Evolutionary conservation across 768 basidiomycete species (phyloP).

Genomic region (Cubamyces lactineus): DNA sequence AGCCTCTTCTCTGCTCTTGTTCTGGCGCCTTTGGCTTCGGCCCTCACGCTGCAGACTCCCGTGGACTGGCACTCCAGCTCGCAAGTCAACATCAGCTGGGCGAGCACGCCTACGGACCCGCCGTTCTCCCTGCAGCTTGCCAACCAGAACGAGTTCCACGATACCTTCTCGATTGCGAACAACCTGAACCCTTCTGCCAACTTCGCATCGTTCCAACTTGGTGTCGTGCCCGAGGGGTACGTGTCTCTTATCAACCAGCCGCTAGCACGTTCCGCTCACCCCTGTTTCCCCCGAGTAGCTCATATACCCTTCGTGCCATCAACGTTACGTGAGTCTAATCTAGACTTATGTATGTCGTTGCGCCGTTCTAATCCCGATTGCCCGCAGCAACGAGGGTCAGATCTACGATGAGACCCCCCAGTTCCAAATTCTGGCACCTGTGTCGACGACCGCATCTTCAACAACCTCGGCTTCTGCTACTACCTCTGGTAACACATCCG

Average conservation of each 20-base stretch:
- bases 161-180: constrained; percentile 57
- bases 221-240: constrained; percentile 52
- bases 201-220: constrained; percentile 44
- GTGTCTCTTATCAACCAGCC: constrained; percentile 26
- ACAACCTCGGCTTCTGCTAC: constrained; percentile 26
- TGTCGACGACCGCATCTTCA: constrained; percentile 22
- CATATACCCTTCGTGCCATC: constrained; percentile 54
- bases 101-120: constrained; percentile 46
- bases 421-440: constrained; percentile 46
- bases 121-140: constrained; percentile 47
- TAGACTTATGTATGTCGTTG: neutral
- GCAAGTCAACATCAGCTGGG: constrained; percentile 51
- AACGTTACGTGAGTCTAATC: constrained; percentile 40
- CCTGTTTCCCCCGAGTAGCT: constrained; percentile 16
- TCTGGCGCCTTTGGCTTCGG: constrained; percentile 49
- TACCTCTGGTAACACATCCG: constrained; percentile 18
- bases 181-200: constrained; percentile 47
- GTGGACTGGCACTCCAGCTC: constrained; percentile 38
- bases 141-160: constrained; percentile 52
- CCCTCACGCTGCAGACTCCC: constrained; percentile 40
- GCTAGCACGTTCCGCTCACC: neutral
- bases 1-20: constrained; percentile 51
- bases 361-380: neutral
- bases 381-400: constrained; percentile 46
- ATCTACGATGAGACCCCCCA: constrained; percentile 43